phyloP scores from a whole-genome alignment of 352 stramenopile species.

The Thalassiosira allenii region DNA sequence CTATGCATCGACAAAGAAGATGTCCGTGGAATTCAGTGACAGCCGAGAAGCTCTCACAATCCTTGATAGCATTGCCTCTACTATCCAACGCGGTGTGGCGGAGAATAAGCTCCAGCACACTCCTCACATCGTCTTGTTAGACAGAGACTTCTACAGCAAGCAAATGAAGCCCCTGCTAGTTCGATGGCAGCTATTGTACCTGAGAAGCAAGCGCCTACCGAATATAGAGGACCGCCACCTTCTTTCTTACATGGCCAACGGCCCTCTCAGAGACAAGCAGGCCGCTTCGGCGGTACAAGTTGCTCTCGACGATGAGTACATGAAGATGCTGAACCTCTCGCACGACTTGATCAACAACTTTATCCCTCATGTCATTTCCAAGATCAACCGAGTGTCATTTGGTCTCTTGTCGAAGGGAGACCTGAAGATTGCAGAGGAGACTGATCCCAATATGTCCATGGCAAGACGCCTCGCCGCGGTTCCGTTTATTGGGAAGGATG shows the following conservation, averaged over 20 bases:
- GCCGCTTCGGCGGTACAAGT: slow-evolving; percentile 84
- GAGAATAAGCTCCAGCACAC: slow-evolving; percentile 95
- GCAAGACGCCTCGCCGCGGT: slow-evolving; percentile 94
- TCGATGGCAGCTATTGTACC: slow-evolving; percentile 90
- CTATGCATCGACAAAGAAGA: slow-evolving; percentile 87
- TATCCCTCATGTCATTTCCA: slow-evolving; percentile 97
- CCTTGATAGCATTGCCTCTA: slow-evolving; percentile 88
- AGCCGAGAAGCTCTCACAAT: slow-evolving; percentile 88
- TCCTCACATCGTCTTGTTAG: slow-evolving; percentile 97
- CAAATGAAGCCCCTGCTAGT: slow-evolving; percentile 94
- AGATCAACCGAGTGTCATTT: slow-evolving; percentile 99
- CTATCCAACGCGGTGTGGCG: slow-evolving; percentile 90
- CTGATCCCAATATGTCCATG: slow-evolving; percentile 93
- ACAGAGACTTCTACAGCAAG: slow-evolving; percentile 93
- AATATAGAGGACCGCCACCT: slow-evolving; percentile 88
- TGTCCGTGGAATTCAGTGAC: slow-evolving; percentile 90
- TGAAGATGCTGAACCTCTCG: slow-evolving; percentile 99
- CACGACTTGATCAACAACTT: slow-evolving; percentile 98
- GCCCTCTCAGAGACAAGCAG: slow-evolving; percentile 87
- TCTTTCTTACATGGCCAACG: slow-evolving; percentile 88
- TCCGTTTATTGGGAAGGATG: slow-evolving; percentile 99
- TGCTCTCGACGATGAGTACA: slow-evolving; percentile 88
- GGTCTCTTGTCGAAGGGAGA: slow-evolving; percentile 92
- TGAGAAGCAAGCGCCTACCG: slow-evolving; percentile 93
- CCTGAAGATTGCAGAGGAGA: slow-evolving; percentile 85